Conservation (phyloP, 1,284 basidiomycete species). For the Apiotrichum porosum region DNA sequence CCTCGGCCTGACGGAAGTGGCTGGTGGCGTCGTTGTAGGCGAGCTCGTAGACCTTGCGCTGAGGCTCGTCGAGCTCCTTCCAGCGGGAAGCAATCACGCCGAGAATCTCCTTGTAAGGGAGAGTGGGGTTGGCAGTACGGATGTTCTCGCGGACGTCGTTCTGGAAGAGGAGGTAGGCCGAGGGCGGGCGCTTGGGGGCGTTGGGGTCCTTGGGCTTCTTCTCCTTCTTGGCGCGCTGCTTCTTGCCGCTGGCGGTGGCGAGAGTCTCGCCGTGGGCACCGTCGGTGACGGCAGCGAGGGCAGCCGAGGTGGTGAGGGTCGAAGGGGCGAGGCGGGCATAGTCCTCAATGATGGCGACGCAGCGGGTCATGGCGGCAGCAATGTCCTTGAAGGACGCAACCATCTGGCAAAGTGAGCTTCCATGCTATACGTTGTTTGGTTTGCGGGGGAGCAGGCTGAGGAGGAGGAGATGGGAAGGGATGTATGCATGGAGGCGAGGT, state of each 20-base stretch:
- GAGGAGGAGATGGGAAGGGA: background rate
- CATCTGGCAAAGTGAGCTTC: conserved; percentile 33
- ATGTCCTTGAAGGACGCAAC: conserved; percentile 46
- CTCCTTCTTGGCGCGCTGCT: conserved; percentile 35
- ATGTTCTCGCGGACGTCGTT: conserved; percentile 73
- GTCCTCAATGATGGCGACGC: conserved; percentile 43
- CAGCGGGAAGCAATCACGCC: conserved; percentile 68
- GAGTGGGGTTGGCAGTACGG: conserved; percentile 56
- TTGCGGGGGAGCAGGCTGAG: no score
- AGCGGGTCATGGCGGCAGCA: conserved; percentile 44
- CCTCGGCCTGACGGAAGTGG: conserved; percentile 23
- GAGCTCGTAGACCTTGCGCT: conserved; percentile 57
- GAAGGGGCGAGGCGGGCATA: conserved; percentile 43
- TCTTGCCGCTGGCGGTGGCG: conserved; percentile 21
- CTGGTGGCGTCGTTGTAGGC: conserved; percentile 25
- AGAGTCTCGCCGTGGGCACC: conserved; percentile 19
- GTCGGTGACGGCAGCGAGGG: conserved; percentile 18
- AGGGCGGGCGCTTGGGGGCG: conserved; percentile 88
- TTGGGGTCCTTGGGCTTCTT: conserved; percentile 73
- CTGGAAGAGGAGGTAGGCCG: conserved; percentile 93
- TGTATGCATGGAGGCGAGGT: background rate
- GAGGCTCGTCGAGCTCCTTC: conserved; percentile 61
- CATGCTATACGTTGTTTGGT: background rate
- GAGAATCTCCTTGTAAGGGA: conserved; percentile 70
- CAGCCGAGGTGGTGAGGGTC: conserved; percentile 20